Evolutionary conservation across 148 eudicot species (phyloP).

Genomic region (Amaranthus cruentus): DNA sequence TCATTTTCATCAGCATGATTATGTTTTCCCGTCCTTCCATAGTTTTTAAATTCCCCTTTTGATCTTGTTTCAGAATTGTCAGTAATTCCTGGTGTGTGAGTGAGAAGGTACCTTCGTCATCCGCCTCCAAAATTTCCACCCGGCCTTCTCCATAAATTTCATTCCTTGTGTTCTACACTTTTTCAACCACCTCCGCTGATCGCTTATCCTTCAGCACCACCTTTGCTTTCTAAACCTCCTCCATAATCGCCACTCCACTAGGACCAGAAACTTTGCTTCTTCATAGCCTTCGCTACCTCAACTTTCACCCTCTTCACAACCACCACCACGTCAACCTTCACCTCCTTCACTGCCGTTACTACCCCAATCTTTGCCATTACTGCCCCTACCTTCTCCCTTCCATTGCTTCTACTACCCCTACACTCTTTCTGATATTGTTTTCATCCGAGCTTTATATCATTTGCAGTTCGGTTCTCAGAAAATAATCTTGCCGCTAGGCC

Average conservation of each 20-base stretch:
- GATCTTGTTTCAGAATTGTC: neutral
- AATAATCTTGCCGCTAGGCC: slow-evolving; percentile 15
- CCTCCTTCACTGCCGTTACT: slow-evolving; percentile 6
- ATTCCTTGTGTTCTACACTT: too few species aligned
- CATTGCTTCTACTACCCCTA: neutral
- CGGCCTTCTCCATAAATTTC: neutral
- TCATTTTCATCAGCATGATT: neutral
- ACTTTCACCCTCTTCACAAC: neutral
- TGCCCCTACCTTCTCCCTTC: neutral
- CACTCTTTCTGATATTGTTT: neutral
- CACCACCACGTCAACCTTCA: slow-evolving; percentile 5
- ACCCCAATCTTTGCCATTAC: neutral
- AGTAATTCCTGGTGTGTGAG: neutral
- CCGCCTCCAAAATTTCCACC: neutral
- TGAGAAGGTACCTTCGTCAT: neutral
- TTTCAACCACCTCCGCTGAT: neutral
- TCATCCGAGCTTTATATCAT: neutral
- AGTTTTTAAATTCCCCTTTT: neutral
- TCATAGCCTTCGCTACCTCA: slow-evolving; percentile 4
- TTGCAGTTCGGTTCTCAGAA: neutral
- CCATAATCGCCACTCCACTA: neutral
- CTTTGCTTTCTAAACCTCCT: neutral
- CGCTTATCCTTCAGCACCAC: slow-evolving; percentile 5
- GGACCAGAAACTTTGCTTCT: slow-evolving; percentile 1
- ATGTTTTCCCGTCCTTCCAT: neutral